Percentiles rank a stretch among this genome's conserved stretches.
Conservation (phyloP, 2,329 filamentous ascomycete genomes). For the Sphaerulina musiva region DNA sequence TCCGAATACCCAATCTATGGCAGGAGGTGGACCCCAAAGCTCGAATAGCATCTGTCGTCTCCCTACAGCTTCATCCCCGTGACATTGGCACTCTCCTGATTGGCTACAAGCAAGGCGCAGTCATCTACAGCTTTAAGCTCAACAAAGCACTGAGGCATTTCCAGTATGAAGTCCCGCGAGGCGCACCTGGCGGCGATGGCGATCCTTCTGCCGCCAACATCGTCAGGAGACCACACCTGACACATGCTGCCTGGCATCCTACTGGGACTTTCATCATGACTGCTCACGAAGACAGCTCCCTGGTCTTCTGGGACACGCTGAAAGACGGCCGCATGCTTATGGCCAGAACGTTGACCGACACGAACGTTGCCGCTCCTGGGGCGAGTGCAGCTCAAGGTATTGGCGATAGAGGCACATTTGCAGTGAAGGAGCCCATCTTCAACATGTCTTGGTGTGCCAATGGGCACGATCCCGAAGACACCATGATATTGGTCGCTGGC, state of each 20-base stretch:
- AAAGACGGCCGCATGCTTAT: conserved; percentile 80
- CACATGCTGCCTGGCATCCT: conserved; percentile 87
- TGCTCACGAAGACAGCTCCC: conserved; percentile 79
- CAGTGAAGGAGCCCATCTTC: conserved; percentile 65
- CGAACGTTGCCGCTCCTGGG: conserved; percentile 62
- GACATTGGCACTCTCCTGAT: conserved; percentile 89
- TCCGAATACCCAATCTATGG: conserved; percentile 86
- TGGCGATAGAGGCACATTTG: conserved; percentile 45
- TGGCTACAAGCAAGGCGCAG: conserved; percentile 81
- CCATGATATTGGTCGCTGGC: conserved; percentile 77
- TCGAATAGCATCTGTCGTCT: conserved; percentile 60
- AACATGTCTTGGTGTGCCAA: conserved; percentile 91
- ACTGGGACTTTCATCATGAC: conserved; percentile 85
- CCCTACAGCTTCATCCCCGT: conserved; percentile 77
- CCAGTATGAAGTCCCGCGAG: conserved; percentile 71
- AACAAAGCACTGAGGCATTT: conserved; percentile 72
- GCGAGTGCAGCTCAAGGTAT: conserved; percentile 17
- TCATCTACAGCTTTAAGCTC: conserved; percentile 91
- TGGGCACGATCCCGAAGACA: conserved; percentile 78
- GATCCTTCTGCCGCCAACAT: conserved; percentile 58
- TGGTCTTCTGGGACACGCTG: conserved; percentile 78
- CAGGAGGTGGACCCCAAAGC: conserved; percentile 62
- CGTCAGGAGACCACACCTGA: conserved; percentile 64
- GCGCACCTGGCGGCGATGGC: conserved; percentile 71
- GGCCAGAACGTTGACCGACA: conserved; percentile 71